Conservation (phyloP, 257 asterid genomes). For the Gentiana straminea region DNA sequence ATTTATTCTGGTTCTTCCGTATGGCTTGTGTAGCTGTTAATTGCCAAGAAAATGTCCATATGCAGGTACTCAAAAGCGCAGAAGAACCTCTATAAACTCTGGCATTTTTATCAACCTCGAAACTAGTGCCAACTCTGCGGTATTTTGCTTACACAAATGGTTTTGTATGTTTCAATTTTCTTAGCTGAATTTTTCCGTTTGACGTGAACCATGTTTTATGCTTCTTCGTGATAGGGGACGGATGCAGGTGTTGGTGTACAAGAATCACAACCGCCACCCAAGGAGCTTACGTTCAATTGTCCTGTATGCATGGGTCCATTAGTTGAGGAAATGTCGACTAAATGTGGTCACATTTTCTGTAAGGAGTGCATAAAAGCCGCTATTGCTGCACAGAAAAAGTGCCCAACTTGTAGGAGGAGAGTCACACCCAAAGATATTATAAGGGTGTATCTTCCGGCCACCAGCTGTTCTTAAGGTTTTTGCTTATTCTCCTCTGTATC, state of each 20-base stretch:
- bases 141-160: constrained; percentile 8
- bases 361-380: constrained; percentile 81
- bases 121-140: constrained; percentile 47
- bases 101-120: constrained; percentile 54
- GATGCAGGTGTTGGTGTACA: constrained; percentile 10
- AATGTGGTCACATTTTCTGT: constrained; percentile 94
- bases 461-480: constrained; percentile 36
- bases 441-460: constrained; percentile 71
- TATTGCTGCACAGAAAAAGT: constrained; percentile 64
- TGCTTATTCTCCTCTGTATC: constrained; percentile 4
- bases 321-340: constrained; percentile 72
- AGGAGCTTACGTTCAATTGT: constrained; percentile 67
- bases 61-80: constrained; percentile 27
- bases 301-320: constrained; percentile 85
- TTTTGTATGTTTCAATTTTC: background rate
- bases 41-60: constrained; percentile 47
- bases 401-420: constrained; percentile 87
- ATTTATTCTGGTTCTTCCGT: background rate
- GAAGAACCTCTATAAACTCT: constrained; percentile 43
- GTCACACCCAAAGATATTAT: constrained; percentile 51
- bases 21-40: constrained; percentile 1
- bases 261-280: constrained; percentile 35
- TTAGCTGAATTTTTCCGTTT: background rate
- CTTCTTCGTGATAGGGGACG: constrained; percentile 22
- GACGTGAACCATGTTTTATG: background rate